Evolutionary conservation across 176 grass and related monocot genomes (phyloP).

Genomic region (maize (Zea mays)): Zm-B73-REFERENCE-NAM-5.0 NC_050100.1:193460501-193461000

Average conservation of each 20-base stretch:
- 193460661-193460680: background rate
- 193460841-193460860: slow-evolving; percentile 87
- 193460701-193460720: slow-evolving; percentile 53
- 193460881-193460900: background rate
- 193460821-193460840: slow-evolving; percentile 94
- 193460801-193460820: slow-evolving; percentile 98
- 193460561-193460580: slow-evolving; percentile 62
- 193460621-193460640: background rate
- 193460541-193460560: slow-evolving; percentile 89
- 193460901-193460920: background rate
- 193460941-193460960: background rate
- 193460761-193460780: slow-evolving; percentile 87
- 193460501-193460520: slow-evolving; percentile 99
- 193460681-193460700: background rate
- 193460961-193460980: background rate
- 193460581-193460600: background rate
- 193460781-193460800: slow-evolving; percentile 85
- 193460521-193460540: slow-evolving; percentile 98
- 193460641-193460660: background rate
- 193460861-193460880: slow-evolving; percentile 66
- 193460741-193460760: slow-evolving; percentile 94
- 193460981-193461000: background rate
- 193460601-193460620: background rate
- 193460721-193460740: slow-evolving; percentile 97
- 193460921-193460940: background rate